A percentile compares a stretch with the other conserved stretches of the same genome.
Evolutionary conservation across 352 stramenopile species (phyloP).

Genomic region (Pythium rhizo-oryzae): DNA sequence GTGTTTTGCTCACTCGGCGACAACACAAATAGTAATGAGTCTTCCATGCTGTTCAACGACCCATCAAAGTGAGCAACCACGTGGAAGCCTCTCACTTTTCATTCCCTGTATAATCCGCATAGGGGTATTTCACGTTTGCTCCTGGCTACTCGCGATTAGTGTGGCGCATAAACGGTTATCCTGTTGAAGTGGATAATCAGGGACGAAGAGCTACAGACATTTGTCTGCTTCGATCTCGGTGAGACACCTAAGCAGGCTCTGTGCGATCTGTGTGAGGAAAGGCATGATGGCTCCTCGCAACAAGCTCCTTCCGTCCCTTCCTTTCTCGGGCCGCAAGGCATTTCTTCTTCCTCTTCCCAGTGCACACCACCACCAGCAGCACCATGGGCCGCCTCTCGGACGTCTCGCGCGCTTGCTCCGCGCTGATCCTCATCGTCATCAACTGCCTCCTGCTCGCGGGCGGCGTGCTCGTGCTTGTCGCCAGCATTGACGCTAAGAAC

Average conservation of each 20-base stretch:
- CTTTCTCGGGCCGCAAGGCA: too few species aligned
- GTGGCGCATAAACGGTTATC: not conserved
- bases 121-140: too few species aligned
- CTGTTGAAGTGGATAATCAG: not conserved
- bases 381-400: slow-evolving; percentile 26
- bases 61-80: not conserved
- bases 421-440: slow-evolving; percentile 56
- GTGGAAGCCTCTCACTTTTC: slow-evolving; percentile 6
- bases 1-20: not conserved
- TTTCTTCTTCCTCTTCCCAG: not conserved
- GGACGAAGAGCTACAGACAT: not conserved
- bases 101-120: slow-evolving; percentile 11
- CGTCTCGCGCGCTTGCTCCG: slow-evolving; percentile 27
- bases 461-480: slow-evolving; percentile 57
- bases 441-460: slow-evolving; percentile 64
- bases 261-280: too few species aligned
- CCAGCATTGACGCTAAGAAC: slow-evolving; percentile 44
- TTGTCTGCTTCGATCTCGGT: not conserved
- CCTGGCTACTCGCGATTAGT: too few species aligned
- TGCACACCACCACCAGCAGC: not conserved
- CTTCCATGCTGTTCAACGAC: not conserved
- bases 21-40: not conserved
- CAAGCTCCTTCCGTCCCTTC: too few species aligned
- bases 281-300: too few species aligned
- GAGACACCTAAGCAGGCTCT: not conserved